Base-by-base conservation (phyloP, 495 filamentous ascomycete species). In the Aspergillus cavernicola region DNA sequence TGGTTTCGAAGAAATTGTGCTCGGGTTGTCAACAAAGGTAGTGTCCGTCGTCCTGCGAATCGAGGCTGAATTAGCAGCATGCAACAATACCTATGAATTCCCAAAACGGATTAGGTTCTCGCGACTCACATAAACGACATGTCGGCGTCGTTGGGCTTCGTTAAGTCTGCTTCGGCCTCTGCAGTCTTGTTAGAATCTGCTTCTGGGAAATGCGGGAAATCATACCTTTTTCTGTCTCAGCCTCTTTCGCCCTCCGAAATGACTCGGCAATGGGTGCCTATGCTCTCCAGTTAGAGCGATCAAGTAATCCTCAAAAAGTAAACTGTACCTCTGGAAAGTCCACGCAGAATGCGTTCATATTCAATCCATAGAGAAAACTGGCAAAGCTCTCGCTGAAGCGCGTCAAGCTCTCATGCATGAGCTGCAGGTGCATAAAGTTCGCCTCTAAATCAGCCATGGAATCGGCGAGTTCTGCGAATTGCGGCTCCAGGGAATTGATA, bases 311-410 rank as follows among this genome's bases (percentile, higher is more conserved):
- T 7, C 7, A 39, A 24, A 18, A 22, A 20, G 49, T 74, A 39
- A 24, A 18, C 9, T 8, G 49, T 74, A 92, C 91, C 82, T 98
- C 95, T 0, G 90, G 89, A 66, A 97, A 97, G 71, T 97, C 93
- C 32, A 97, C 92, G 67, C 93, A 98, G 64, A 97, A 98, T 4
- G 95, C 93, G 69, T 97, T 97, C 89, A 98, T 95, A 60, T 97
- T 97, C 67, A 98, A 65, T 3, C 93, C 93, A 56, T 97, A 97
- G 47, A 98, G 64, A 59, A 98, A 97, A 63, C 84, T 88, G 0
- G 92, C 92, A 66, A 98, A 98, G 68, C 85, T 93, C 78, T 98
- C 93, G 66, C 87, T 92, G 68, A 98, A 98, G 8, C 93, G 82
- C 35, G 90, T 85, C 68, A 98, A 63, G 59, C 89, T 95, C 73